phyloP scores from a whole-genome alignment of 2,329 filamentous ascomycete species.

The Trichoderma aggressivum region DNA sequence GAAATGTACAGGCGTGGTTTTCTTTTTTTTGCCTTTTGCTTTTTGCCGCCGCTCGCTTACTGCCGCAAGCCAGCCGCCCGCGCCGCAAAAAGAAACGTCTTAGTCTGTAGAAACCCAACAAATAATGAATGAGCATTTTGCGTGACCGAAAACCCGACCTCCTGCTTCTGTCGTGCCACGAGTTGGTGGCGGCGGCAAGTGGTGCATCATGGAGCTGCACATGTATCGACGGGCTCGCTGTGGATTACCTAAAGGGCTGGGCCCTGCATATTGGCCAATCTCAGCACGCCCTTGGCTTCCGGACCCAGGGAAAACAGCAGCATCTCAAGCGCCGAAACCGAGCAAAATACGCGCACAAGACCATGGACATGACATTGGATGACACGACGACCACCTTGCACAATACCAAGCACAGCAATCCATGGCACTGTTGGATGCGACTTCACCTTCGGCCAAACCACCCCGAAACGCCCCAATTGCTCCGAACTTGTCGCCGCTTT shows the following conservation, averaged over 20 bases:
- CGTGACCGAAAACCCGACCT: too few relatives aligned
- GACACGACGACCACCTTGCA: background rate
- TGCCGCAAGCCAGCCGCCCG: constrained; percentile 1
- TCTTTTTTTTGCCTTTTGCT: background rate
- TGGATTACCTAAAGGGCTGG: constrained; percentile 13
- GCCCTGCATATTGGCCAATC: constrained; percentile 5
- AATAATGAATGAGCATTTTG: background rate
- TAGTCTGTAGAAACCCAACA: background rate
- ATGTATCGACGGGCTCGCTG: background rate
- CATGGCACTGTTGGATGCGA: background rate
- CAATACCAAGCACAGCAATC: background rate
- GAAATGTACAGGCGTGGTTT: background rate
- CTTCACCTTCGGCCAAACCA: background rate
- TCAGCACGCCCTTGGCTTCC: constrained; percentile 1
- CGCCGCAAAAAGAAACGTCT: background rate
- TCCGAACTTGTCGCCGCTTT: background rate
- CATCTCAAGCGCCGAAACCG: background rate
- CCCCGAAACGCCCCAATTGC: background rate
- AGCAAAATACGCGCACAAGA: background rate
- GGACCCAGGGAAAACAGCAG: background rate
- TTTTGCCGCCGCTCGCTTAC: constrained; percentile 5
- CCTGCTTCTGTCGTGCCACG: background rate
- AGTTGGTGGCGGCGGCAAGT: background rate
- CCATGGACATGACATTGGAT: background rate
- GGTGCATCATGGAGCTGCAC: background rate